These are phyloP conservation scores for Ensete ventricosum DNA, from an alignment of 176 grass and related monocot species.

Conservation along the genomic window DNA sequence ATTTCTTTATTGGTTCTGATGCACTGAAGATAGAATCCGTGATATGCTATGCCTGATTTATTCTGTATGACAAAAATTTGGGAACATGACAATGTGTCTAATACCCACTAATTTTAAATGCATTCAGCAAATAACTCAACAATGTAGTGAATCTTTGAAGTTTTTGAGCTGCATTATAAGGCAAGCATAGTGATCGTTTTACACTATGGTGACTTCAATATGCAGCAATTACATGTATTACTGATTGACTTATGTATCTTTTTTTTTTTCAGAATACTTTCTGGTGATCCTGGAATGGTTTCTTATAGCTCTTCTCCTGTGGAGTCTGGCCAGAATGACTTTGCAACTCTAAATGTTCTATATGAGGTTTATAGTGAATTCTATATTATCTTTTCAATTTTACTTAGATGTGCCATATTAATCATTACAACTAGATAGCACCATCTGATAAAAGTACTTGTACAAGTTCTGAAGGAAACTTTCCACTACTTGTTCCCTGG, in stretches of 20 bases:
- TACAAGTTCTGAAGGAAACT: background rate
- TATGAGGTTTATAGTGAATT: slow-evolving; percentile 45
- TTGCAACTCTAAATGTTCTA: slow-evolving; percentile 37
- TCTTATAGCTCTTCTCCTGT: slow-evolving; percentile 49
- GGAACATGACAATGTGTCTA: too few relatives aligned
- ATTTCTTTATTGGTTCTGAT: too few relatives aligned
- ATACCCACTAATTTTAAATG: too few relatives aligned
- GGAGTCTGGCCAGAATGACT: slow-evolving; percentile 59
- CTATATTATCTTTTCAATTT: slow-evolving; percentile 16
- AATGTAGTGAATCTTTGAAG: background rate
- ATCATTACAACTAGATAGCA: background rate
- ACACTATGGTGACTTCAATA: background rate
- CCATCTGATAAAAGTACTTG: too few relatives aligned
- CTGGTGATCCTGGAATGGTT: slow-evolving; percentile 79
- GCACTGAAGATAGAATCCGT: too few relatives aligned
- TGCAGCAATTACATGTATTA: background rate
- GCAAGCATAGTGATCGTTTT: background rate
- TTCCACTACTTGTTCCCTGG: too few relatives aligned
- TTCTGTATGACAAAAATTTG: too few relatives aligned
- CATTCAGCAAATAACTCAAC: too few relatives aligned
- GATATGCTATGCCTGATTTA: too few relatives aligned
- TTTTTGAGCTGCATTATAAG: background rate
- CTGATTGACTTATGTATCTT: background rate
- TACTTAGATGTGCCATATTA: background rate
- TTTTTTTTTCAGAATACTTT: slow-evolving; percentile 69